Conservation (phyloP, 352 stramenopile species). For the Thraustotheca clavata region DNA sequence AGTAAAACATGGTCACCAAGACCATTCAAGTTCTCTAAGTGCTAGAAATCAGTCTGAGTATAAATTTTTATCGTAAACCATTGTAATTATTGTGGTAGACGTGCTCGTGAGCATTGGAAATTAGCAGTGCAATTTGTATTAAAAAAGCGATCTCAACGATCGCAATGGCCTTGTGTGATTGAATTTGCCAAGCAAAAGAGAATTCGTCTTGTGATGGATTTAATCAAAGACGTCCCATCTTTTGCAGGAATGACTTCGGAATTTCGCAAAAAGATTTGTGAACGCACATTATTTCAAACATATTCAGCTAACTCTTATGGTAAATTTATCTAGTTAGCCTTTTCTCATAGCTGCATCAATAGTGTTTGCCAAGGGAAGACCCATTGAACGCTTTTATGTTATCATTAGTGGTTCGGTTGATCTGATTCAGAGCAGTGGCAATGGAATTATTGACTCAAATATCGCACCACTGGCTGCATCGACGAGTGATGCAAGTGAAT, state of each 20-base stretch:
- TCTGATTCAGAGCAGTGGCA: background rate
- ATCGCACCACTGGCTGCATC: background rate
- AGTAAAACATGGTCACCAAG: background rate
- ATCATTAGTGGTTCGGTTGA: conserved; percentile 7
- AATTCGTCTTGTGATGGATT: conserved; percentile 17
- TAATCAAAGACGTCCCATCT: conserved; percentile 8
- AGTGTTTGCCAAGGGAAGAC: conserved; percentile 12
- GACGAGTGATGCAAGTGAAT: background rate
- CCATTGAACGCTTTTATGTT: conserved; percentile 14
- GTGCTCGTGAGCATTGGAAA: conserved; percentile 14
- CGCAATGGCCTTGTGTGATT: conserved; percentile 17
- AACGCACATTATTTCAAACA: conserved; percentile 19
- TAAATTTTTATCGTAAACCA: background rate
- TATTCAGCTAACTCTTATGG: conserved; percentile 1
- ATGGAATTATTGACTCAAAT: background rate
- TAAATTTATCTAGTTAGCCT: background rate
- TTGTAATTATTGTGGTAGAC: background rate
- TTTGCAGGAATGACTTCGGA: background rate
- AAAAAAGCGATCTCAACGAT: conserved; percentile 18
- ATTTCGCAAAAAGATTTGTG: conserved; percentile 10
- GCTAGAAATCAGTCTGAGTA: background rate
- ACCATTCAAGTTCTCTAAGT: background rate
- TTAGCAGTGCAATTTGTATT: conserved; percentile 14
- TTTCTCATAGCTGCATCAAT: background rate
- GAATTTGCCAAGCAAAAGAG: conserved; percentile 17